These are phyloP conservation scores for Nematocida parisii DNA, from an alignment of 371 early-diverging fungal species.

Conservation along the genomic window DNA sequence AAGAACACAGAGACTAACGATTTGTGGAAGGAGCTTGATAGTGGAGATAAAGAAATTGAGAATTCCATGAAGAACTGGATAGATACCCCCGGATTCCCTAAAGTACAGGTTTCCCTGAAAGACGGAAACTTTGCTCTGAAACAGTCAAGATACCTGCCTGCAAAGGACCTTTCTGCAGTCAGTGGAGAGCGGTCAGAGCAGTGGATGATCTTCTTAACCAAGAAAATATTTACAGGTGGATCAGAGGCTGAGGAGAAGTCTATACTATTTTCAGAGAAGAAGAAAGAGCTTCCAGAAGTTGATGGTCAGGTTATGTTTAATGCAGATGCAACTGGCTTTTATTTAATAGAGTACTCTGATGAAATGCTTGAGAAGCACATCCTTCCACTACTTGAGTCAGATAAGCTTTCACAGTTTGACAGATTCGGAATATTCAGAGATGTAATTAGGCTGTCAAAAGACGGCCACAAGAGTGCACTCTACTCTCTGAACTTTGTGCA, in stretches of 20 bases:
- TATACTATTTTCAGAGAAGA: slow-evolving; percentile 21
- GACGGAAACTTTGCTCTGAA: slow-evolving; percentile 13
- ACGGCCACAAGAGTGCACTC: slow-evolving; percentile 27
- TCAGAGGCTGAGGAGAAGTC: slow-evolving; percentile 8
- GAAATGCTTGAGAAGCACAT: slow-evolving; percentile 51
- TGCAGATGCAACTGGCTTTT: slow-evolving; percentile 72
- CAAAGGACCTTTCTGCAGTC: not conserved
- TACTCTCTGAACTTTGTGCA: slow-evolving; percentile 19
- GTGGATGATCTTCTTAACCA: slow-evolving; percentile 48
- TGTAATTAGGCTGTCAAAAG: slow-evolving; percentile 5
- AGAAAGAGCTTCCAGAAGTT: not conserved
- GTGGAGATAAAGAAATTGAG: slow-evolving; percentile 74
- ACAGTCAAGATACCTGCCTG: slow-evolving; percentile 48
- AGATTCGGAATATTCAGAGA: slow-evolving; percentile 52
- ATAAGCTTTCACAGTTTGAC: slow-evolving; percentile 43
- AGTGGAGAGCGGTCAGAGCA: not conserved
- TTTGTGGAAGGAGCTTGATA: slow-evolving; percentile 77
- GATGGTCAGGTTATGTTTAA: slow-evolving; percentile 73
- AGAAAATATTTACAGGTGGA: slow-evolving; percentile 27
- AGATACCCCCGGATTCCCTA: slow-evolving; percentile 75
- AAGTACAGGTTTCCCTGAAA: slow-evolving; percentile 70
- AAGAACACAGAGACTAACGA: slow-evolving; percentile 79
- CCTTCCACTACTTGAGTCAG: not conserved
- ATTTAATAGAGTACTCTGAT: slow-evolving; percentile 73
- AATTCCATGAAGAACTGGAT: slow-evolving; percentile 83